Percentiles rank a stretch among this genome's conserved stretches.
Conservation (phyloP, 2,329 filamentous ascomycete genomes). For the Botryosphaeria agaves region DNA sequence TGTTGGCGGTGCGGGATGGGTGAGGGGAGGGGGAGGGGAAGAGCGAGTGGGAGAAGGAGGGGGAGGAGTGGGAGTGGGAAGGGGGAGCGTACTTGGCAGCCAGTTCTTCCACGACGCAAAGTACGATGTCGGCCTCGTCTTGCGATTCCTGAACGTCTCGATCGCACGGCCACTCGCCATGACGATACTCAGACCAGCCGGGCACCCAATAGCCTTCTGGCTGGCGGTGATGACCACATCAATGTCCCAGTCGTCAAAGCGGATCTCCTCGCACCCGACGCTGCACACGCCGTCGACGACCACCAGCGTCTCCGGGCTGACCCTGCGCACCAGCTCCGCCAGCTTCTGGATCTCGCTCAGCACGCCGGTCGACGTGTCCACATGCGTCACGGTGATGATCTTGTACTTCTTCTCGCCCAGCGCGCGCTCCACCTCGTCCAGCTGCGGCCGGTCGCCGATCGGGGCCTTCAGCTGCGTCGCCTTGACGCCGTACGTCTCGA, state of each 20-base stretch:
- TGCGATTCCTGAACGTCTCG: constrained; percentile 59
- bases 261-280: constrained; percentile 88
- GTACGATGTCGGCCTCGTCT: constrained; percentile 70
- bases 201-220: constrained; percentile 93
- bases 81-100: constrained; percentile 55
- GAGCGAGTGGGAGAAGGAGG: background rate
- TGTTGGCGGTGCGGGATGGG: constrained; percentile 1
- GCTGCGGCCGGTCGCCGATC: constrained; percentile 73
- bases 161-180: constrained; percentile 87
- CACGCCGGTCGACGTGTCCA: constrained; percentile 93
- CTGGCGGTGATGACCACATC: constrained; percentile 88
- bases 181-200: constrained; percentile 82
- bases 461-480: constrained; percentile 80
- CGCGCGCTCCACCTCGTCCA: constrained; percentile 75
- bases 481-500: constrained; percentile 78
- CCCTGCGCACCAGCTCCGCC: constrained; percentile 63
- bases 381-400: constrained; percentile 84
- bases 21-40: background rate
- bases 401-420: constrained; percentile 88
- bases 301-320: constrained; percentile 81
- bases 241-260: constrained; percentile 86
- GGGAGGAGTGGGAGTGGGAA: background rate
- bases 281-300: constrained; percentile 95
- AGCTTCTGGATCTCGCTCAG: constrained; percentile 78
- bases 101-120: constrained; percentile 97